Evolutionary conservation across 2,329 filamentous ascomycete genomes (phyloP), one percentile per base, ranked within the genome.

Genomic region (Bipolaris oryzae): DNA sequence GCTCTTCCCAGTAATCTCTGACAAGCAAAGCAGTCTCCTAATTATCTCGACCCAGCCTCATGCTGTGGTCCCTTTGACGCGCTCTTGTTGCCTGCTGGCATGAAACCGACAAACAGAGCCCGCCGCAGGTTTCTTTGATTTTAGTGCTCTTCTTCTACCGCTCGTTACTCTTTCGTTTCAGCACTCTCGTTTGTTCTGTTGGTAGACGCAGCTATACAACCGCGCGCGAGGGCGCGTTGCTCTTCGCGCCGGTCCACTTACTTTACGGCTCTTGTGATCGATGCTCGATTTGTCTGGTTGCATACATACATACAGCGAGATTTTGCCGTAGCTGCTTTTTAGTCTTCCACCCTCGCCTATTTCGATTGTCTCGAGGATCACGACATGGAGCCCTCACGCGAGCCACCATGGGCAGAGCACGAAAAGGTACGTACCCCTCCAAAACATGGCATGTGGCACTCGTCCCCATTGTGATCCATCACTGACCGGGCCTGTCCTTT

Each of bases 371-470:
- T 59, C 52, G 49, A 53, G 50, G 57, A 60, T 62, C 63, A 61
- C 64, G 63, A 64, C 60, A 78, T 78, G 77, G 76, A 79, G 67
- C 73, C 75, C 69, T 53, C 50, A 33, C 74, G 74, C 66, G 76
- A 78, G 53, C 68, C 72, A 66, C 75, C 76, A 67, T 80, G 77
- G 77, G 72, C 75, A 68, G 77, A 80, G 74, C 74, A 79, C 70
- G 79, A 80, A 71, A 79, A 79, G 75, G 79, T 79, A 75, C 61
- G 70, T 67, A 53, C 58, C 62, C 57, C 51, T 63, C 44, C 49
- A 20, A 37, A 7, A 15, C 10, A 23, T 37, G 44, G 47, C 50
- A 41, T 41, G 28, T 50, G 23, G 37, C 33, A 47, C 49, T 51
- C 43, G 23, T 45, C 23, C 25, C 42, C 20, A 55, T 49, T 33